Base-by-base conservation (phyloP, 805 yeast genomes). In the Pichia sporocuriosa region DNA sequence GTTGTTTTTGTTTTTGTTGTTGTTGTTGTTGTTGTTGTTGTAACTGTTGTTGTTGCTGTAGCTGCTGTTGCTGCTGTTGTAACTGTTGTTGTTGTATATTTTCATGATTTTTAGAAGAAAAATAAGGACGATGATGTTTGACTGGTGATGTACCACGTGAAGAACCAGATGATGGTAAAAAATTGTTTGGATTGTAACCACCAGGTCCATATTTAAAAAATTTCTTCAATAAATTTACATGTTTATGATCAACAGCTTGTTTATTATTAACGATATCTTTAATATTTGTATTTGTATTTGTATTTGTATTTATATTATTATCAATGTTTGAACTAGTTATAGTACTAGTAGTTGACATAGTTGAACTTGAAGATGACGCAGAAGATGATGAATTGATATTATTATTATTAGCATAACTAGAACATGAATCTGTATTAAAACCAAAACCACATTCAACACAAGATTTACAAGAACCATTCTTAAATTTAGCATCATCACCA, bases 361-460 rank as follows among this genome's bases (percentile, higher is more conserved):
- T 4, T 21, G 39, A 17, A 39, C 35, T 15, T 28, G 39, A 16
- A 13, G 35, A 16, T 11, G 35, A 9, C 4, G 30, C 16, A 6
- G 26, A 33, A 19, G 36, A 22, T 32, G n/a, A 2, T 32, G 16
- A 20, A n/a, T n/a, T n/a, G n/a, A n/a, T n/a, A n/a, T n/a, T n/a
- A n/a, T n/a, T n/a, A n/a, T n/a, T n/a, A n/a, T n/a, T n/a, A n/a
- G n/a, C n/a, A n/a, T n/a, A n/a, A n/a, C n/a, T n/a, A 10, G 43
- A 33, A 22, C 45, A 31, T 13, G 35, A 23, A 29, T 24, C 30
- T 12, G 29, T 31, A 21, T 44, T 39, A n/a, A 36, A 44, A 21
- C 59, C 59, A 37, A 48, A 56, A 10, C 61, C 62, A 46, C 62
- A 55, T 12, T 45, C 44, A 16, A 48, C 47, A 42, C 62, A 58